These are phyloP conservation scores for Salisapilia sapeloensis DNA, from an alignment of 352 stramenopile species.

Conservation along the genomic window DNA sequence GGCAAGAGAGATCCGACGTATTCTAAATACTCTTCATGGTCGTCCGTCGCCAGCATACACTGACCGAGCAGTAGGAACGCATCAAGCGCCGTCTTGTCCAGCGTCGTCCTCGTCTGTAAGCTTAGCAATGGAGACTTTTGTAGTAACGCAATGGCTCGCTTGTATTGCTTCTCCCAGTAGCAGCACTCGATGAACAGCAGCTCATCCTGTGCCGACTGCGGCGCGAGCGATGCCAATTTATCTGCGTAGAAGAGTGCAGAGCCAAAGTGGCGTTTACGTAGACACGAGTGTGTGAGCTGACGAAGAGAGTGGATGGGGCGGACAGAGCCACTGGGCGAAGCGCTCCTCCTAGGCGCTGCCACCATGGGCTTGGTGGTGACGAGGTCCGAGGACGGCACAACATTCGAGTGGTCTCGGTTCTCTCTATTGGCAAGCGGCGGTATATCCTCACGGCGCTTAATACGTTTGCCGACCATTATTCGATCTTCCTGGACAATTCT, in stretches of 20 bases:
- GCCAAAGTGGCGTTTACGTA: conserved; percentile 16
- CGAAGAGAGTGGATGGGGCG: too few relatives aligned
- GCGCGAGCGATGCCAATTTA: conserved; percentile 22
- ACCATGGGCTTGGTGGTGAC: conserved; percentile 12
- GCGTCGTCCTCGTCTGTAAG: conserved; percentile 7
- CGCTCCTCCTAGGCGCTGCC: too few relatives aligned
- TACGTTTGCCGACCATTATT: too few relatives aligned
- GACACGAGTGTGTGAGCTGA: too few relatives aligned
- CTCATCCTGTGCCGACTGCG: conserved; percentile 14
- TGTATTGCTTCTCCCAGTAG: conserved; percentile 43
- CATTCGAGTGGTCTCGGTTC: too few relatives aligned
- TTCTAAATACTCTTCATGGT: conserved; percentile 73
- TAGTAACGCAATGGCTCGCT: conserved; percentile 62
- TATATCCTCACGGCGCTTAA: too few relatives aligned
- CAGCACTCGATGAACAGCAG: conserved; percentile 68
- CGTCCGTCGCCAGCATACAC: conserved; percentile 67
- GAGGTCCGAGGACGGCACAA: too few relatives aligned
- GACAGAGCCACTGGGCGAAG: too few relatives aligned
- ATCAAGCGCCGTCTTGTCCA: conserved; percentile 13
- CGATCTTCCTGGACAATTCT: too few relatives aligned
- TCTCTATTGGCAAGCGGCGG: too few relatives aligned
- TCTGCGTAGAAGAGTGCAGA: conserved; percentile 67
- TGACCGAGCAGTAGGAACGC: conserved; percentile 43
- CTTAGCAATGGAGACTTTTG: conserved; percentile 25
- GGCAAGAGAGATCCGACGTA: conserved; percentile 38